Evolutionary conservation across 495 filamentous ascomycete species (phyloP).

Genomic region (Baudoinia panamericana): DNA sequence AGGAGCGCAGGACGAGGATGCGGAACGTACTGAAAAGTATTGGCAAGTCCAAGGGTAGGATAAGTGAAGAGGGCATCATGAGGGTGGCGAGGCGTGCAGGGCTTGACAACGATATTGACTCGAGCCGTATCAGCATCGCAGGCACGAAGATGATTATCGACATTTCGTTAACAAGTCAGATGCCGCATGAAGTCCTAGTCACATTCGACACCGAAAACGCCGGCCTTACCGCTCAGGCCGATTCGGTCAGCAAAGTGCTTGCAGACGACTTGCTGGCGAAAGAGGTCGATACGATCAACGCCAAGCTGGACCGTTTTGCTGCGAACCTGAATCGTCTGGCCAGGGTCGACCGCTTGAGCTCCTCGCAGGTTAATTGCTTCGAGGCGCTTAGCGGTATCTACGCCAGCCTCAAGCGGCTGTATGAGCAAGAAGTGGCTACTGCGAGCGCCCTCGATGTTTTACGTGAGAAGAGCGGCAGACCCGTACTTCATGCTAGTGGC

Average conservation of each 20-base stretch:
- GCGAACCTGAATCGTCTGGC: constrained; percentile 70
- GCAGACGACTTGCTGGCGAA: constrained; percentile 38
- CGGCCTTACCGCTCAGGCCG: constrained; percentile 33
- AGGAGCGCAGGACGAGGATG: constrained; percentile 43
- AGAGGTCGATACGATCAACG: constrained; percentile 36
- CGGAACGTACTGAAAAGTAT: constrained; percentile 40
- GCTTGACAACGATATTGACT: constrained; percentile 33
- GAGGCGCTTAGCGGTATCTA: constrained; percentile 76
- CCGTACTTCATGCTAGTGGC: constrained; percentile 59
- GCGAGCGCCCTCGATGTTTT: constrained; percentile 37
- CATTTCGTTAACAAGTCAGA: constrained; percentile 37
- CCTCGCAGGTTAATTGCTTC: constrained; percentile 67
- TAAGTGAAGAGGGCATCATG: constrained; percentile 73
- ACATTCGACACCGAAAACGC: constrained; percentile 34
- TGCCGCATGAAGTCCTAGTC: constrained; percentile 34
- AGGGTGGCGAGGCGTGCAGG: constrained; percentile 57
- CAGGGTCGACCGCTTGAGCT: constrained; percentile 65
- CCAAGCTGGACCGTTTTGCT: constrained; percentile 56
- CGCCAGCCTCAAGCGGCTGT: constrained; percentile 47
- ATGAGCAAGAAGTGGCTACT: constrained; percentile 54
- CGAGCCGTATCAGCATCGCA: constrained; percentile 46
- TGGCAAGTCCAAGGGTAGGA: constrained; percentile 30
- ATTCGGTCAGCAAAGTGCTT: constrained; percentile 39
- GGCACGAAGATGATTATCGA: constrained; percentile 48
- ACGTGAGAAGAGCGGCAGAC: constrained; percentile 59